Base-by-base conservation (phyloP, 2,329 filamentous ascomycete genomes). In the Fusarium annulatum region DNA sequence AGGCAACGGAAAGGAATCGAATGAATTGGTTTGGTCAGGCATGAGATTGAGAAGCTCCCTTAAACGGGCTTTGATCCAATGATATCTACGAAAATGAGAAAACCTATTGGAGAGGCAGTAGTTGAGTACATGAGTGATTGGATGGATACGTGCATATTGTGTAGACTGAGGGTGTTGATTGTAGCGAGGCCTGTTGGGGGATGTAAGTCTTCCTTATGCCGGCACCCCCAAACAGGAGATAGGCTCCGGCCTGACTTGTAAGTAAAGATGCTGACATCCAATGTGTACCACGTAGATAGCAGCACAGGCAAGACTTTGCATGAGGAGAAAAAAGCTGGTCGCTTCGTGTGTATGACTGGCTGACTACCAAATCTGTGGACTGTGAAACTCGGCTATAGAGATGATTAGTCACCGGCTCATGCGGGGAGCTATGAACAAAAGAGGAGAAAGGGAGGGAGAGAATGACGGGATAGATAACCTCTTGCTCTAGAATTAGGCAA, bases 31-130 rank as follows among this genome's bases (percentile, higher is more conserved):
- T 69, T 64, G 66, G 66, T 48, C 66, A 69, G 45, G 59, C 45
- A 65, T 77, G 72, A 77, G 73, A 78, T 74, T 76, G 74, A 78
- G 71, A 61, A 71, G 67, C 72, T 63, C 65, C 36, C 36, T 55
- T 60, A 55, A 57, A 58, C 42, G 68, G 69, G 69, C 74, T 76
- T 73, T 70, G 74, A 78, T 77, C 72, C 73, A 78, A 78, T 74
- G 73, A 75, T 67, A 68, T 72, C 66, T 69, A 72, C 71, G 72
- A 75, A 66, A 74, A 72, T 39, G 41, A 76, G 64, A 70, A 74
- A 72, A 75, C 59, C 48, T 72, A 67, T 68, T 70, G 70, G 66
- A 70, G 72, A 70, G 65, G 58, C 42, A 59, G 51, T 19, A 43
- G 30, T 51, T 42, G 57, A 61, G 46, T 53, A n/a, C 15, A 51